A percentile compares a stretch with the other conserved stretches of the same genome.
phyloP scores from a whole-genome alignment of 129 eudicot genomes.

The Chrysanthemum makinoi region DNA sequence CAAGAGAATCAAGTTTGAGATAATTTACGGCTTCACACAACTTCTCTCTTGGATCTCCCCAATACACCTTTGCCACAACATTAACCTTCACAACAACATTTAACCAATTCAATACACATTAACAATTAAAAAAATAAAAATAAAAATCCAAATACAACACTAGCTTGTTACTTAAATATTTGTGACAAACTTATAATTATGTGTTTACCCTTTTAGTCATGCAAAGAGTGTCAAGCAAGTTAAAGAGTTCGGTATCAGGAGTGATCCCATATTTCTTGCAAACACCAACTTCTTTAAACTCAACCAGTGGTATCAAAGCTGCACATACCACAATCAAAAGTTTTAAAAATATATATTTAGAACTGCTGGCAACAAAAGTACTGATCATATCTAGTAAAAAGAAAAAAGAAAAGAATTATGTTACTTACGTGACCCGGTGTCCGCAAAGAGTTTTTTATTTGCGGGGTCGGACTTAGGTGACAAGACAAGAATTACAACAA shows the following conservation, averaged over 20 bases:
- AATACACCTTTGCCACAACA: conserved; percentile 71
- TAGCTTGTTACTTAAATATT: no score
- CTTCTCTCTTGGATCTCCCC: conserved; percentile 94
- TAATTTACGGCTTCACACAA: conserved; percentile 60
- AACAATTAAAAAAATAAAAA: not conserved
- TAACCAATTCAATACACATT: not conserved
- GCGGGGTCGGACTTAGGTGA: conserved; percentile 69
- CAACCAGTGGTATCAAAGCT: conserved; percentile 79
- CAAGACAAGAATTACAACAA: conserved; percentile 50
- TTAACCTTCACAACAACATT: conserved; percentile 37
- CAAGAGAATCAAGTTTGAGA: conserved; percentile 63
- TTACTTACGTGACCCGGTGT: conserved; percentile 72
- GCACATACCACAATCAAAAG: not conserved
- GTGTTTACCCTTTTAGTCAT: conserved; percentile 37
- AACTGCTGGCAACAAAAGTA: not conserved
- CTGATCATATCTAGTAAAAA: no score
- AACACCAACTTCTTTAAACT: conserved; percentile 52
- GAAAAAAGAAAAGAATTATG: no score
- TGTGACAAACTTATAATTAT: not conserved
- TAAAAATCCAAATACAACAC: not conserved
- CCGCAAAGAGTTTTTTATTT: conserved; percentile 68
- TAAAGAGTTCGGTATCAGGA: conserved; percentile 67
- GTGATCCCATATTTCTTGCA: conserved; percentile 63
- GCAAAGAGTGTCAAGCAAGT: conserved; percentile 56
- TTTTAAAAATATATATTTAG: not conserved